These are phyloP conservation scores for Trichoderma koningii DNA, from an alignment of 2,329 filamentous ascomycete genomes.

Conservation along the genomic window DNA sequence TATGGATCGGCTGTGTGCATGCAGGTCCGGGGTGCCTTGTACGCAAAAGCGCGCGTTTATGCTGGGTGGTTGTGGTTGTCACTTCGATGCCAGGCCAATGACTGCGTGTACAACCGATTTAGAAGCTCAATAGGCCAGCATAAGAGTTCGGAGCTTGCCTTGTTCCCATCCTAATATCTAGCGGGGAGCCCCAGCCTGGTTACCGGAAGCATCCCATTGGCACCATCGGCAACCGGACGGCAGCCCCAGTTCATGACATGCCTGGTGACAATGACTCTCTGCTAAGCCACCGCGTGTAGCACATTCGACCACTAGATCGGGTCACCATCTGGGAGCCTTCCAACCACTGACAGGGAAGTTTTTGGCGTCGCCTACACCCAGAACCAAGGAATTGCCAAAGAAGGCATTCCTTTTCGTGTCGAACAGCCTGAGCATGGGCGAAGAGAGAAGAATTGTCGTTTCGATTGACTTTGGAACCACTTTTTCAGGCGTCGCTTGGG, in stretches of 20 bases:
- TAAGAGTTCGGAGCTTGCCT: conserved; percentile 18
- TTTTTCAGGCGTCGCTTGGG: conserved; percentile 58
- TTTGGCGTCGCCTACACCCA: conserved; percentile 2
- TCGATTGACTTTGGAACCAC: conserved; percentile 61
- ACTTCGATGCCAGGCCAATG: conserved; percentile 10
- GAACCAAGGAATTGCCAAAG: conserved; percentile 6
- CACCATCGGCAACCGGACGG: conserved; percentile 6
- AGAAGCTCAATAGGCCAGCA: conserved; percentile 12
- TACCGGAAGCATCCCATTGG: conserved; percentile 20
- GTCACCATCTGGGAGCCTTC: background rate
- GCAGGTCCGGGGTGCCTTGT: conserved; percentile 20
- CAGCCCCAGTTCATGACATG: conserved; percentile 16
- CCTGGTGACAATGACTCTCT: conserved; percentile 23
- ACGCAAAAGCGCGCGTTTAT: conserved; percentile 16
- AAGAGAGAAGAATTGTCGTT: conserved; percentile 49
- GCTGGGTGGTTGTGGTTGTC: background rate
- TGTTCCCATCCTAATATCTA: conserved; percentile 16
- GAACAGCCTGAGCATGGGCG: conserved; percentile 34
- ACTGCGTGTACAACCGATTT: background rate
- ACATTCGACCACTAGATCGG: conserved; percentile 9
- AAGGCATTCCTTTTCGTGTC: conserved; percentile 24
- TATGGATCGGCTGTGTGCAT: conserved; percentile 26
- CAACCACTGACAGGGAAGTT: conserved; percentile 11
- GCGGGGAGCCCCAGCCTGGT: conserved; percentile 20
- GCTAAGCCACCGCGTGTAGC: conserved; percentile 9